Evolutionary conservation across 495 filamentous ascomycete species (phyloP), one percentile per base, ranked within the genome.

Genomic region (Aspergillus carlsbadensis): DNA sequence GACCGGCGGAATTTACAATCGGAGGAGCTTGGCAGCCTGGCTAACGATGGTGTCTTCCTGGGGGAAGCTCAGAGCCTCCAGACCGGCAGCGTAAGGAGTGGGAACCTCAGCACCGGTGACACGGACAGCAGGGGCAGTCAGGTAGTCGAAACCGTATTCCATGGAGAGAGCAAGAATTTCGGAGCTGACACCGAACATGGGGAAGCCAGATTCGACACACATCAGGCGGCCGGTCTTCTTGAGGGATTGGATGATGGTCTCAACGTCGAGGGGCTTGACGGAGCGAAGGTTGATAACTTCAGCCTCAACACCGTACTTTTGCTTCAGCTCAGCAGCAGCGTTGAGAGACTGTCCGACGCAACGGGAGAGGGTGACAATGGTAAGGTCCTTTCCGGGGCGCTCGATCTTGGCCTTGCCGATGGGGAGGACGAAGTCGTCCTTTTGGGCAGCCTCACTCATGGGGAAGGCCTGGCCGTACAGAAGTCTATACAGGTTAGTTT

Each of bases 321-420:
- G 85, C 83, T 96, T 94, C 57, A 98, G 81, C 61, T 84, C 75
- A 72, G 93, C 89, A 58, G 94, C 94, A 44, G 92, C 94, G 24
- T 85, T 79, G 53, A 98, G 79, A 63, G 88, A 91, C 80, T 93
- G 94, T 54, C 94, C 95, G 56, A 98, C 94, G 69, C 89, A 95
- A 65, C 94, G 91, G 44, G 94, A 98, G 55, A 96, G 81, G 31
- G 91, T 87, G 46, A 98, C 92, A 57, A 98, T 89, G 60, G 95
- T 98, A 46, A 98, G 77, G 75, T 98, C 94, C 76, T 91, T 96
- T 76, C 94, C 94, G 47, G 84, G 81, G 56, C 94, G 91, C 81
- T 98, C 94, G 65, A 98, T 88, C 84, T 98, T 98, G 68, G 94
- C 94, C 84, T 98, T 98, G 72, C 94, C 94, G 68, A 98, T 85